These are phyloP conservation scores for Amborella trichopoda DNA, from an alignment of 164 flowering plant genomes.

Conservation along the genomic window DNA sequence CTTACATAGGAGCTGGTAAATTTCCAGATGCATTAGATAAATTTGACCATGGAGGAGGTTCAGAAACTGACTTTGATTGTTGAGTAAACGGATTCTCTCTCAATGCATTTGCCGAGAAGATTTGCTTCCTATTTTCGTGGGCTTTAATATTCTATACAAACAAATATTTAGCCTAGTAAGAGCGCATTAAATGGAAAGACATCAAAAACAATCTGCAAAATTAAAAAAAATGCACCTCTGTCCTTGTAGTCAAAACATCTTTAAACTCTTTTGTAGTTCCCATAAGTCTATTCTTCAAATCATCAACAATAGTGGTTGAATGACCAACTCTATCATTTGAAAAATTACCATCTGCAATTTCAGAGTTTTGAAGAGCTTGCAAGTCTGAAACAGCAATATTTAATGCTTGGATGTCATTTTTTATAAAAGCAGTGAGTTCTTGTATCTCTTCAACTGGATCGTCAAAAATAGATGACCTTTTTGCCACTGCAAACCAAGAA, in stretches of 20 bases:
- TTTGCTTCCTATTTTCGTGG: constrained; percentile 71
- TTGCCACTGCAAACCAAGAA: constrained; percentile 48
- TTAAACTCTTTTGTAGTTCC: constrained; percentile 73
- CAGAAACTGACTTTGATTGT: constrained; percentile 24
- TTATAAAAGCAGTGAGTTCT: constrained; percentile 63
- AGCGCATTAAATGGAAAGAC: neutral
- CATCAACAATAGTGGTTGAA: constrained; percentile 72
- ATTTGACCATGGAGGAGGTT: constrained; percentile 83
- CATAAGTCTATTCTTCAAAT: constrained; percentile 69
- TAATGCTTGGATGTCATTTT: constrained; percentile 58
- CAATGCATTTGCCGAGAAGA: constrained; percentile 56
- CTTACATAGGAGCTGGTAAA: constrained; percentile 33
- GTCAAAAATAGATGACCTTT: constrained; percentile 78
- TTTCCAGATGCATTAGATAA: constrained; percentile 27
- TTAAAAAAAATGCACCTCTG: constrained; percentile 34
- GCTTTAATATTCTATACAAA: constrained; percentile 70
- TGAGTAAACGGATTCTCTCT: constrained; percentile 46
- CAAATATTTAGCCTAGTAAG: neutral
- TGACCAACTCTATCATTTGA: constrained; percentile 64
- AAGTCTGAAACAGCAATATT: constrained; percentile 57
- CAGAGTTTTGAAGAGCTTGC: constrained; percentile 54
- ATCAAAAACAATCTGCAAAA: no score
- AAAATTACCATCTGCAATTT: constrained; percentile 43
- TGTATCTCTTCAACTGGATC: constrained; percentile 75
- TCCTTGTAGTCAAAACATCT: constrained; percentile 66